phyloP scores from a whole-genome alignment of 495 filamentous ascomycete genomes.

The Penicillium diatomitis region DNA sequence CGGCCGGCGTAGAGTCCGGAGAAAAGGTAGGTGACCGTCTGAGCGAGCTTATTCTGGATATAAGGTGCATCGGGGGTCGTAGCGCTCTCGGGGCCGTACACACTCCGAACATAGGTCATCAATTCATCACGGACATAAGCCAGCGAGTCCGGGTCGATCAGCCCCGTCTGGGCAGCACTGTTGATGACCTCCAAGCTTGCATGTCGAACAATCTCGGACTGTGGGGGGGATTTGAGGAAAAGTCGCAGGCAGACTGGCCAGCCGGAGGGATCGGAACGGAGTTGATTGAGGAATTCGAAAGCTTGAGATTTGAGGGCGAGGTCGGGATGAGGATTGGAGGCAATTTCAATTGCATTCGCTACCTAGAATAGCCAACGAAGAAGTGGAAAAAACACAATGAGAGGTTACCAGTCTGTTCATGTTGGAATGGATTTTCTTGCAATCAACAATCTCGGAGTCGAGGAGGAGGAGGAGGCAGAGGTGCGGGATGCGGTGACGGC shows the following conservation, averaged over 20 bases:
- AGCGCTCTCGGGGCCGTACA: slow-evolving; percentile 52
- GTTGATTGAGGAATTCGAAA: slow-evolving; percentile 75
- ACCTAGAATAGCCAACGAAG: slow-evolving; percentile 42
- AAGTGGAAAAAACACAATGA: no score
- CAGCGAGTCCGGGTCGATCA: slow-evolving; percentile 59
- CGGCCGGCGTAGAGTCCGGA: slow-evolving; percentile 69
- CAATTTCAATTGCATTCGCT: slow-evolving; percentile 86
- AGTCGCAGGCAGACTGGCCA: slow-evolving; percentile 82
- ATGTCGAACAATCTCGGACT: slow-evolving; percentile 76
- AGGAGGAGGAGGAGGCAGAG: slow-evolving; percentile 1
- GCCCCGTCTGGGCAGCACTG: slow-evolving; percentile 69
- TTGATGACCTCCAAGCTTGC: slow-evolving; percentile 87
- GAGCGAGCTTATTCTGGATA: slow-evolving; percentile 95
- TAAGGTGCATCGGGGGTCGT: slow-evolving; percentile 52
- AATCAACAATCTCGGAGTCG: slow-evolving; percentile 3
- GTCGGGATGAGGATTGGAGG: slow-evolving; percentile 66
- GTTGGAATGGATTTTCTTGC: neutral
- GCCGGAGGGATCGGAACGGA: slow-evolving; percentile 66
- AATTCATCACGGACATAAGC: slow-evolving; percentile 64
- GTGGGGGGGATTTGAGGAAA: slow-evolving; percentile 71
- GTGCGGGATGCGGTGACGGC: slow-evolving; percentile 12
- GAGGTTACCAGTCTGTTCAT: no score
- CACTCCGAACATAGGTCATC: slow-evolving; percentile 62
- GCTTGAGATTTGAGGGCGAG: slow-evolving; percentile 72
- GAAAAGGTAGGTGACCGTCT: slow-evolving; percentile 90